These are phyloP conservation scores for Rhamnella rubrinervis DNA, from an alignment of 331 rosid genomes.

Conservation along the genomic window DNA sequence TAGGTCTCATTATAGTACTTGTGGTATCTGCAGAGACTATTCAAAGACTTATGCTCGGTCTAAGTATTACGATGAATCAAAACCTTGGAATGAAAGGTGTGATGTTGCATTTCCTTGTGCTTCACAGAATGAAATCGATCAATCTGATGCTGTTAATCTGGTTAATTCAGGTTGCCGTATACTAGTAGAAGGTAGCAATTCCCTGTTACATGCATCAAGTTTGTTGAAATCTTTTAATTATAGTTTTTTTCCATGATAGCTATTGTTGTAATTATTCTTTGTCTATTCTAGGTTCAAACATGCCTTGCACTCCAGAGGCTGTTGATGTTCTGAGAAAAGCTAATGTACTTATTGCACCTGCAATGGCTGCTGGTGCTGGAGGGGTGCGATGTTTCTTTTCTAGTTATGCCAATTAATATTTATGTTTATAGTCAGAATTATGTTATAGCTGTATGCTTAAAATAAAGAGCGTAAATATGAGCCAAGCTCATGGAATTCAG, in stretches of 20 bases:
- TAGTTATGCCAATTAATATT: conserved; percentile 1
- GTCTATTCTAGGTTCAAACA: conserved; percentile 75
- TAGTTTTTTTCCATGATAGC: conserved; percentile 11
- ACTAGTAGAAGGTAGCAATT: conserved; percentile 81
- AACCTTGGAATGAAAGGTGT: conserved; percentile 95
- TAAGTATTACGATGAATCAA: conserved; percentile 91
- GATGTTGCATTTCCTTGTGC: conserved; percentile 99
- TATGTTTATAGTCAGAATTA: neutral
- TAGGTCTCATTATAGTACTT: conserved; percentile 14
- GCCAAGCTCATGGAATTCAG: conserved; percentile 8
- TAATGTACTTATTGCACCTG: conserved; percentile 88
- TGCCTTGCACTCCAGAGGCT: conserved; percentile 95
- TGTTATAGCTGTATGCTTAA: neutral
- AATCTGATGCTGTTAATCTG: conserved; percentile 83
- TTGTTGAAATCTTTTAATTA: neutral
- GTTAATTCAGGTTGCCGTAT: conserved; percentile 88
- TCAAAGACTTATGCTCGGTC: conserved; percentile 97
- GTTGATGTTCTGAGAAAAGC: conserved; percentile 86
- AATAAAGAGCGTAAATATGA: neutral
- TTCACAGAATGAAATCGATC: conserved; percentile 90
- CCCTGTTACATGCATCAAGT: conserved; percentile 11
- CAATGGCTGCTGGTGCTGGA: conserved; percentile 99
- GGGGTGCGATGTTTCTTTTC: conserved; percentile 66
- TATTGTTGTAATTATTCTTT: conserved; percentile 1
- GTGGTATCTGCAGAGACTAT: conserved; percentile 66